Evolutionary conservation across 805 yeast genomes (phyloP), one percentile per base, ranked within the genome.

Genomic region (Tetrapisispora fleetii): DNA sequence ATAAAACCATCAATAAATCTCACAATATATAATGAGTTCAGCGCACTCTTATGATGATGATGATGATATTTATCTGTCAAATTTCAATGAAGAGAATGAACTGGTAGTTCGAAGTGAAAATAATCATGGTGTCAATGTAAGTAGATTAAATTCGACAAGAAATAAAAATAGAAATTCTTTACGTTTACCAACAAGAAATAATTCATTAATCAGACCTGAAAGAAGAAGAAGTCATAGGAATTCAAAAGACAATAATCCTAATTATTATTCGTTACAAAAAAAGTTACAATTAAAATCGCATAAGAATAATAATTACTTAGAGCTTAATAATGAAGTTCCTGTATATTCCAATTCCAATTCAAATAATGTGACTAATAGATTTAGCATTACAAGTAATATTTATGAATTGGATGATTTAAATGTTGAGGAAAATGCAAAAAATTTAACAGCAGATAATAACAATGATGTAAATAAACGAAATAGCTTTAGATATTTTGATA

Each of bases 191-290:
- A 43, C 58, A 53, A 43, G 69, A 60, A 57, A 64, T 59, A 61
- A 79, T 55, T 85, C 96, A 0, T 70, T 91, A 52, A 84, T 91
- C 32, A 76, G 87, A 52, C 95, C 95, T 3, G 98, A 91, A 60
- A 78, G 98, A 55, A 80, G 84, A 37, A 68, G 80, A 43, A 41
- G 44, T 41, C 21, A 41, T 41, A 60, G 76, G 47, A 75, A 79
- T 53, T 74, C 79, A 56, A 79, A 77, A n/a, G 75, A 74, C 47
- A 30, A 28, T 30, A 85, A 85, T 62, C 93, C 91, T 2, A 79
- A 82, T 49, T 85, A 74, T 66, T 88, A 85, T 64, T 88, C 87
- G 64, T 76, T 85, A 14, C 88, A 83, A 56, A 80, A 81, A 32
- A 41, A 41, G 37, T 80, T 87, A 2, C 77, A 80, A 39, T 82